These are phyloP conservation scores for Entamoeba moshkovskii DNA, from an alignment of 208 protist genomes.

Conservation along the genomic window DNA sequence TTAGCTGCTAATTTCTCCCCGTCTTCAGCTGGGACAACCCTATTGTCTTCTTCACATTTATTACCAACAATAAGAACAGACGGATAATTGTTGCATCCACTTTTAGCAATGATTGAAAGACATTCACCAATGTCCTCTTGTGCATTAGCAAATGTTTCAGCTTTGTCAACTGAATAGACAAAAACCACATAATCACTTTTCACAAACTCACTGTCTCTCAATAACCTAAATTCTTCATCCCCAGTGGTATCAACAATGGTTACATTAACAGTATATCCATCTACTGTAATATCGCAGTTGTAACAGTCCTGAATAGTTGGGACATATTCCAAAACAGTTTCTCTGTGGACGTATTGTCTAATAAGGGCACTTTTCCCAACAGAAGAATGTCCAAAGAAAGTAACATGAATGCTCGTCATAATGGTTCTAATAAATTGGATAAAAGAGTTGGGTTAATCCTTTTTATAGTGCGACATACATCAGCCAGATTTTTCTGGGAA, in stretches of 20 bases:
- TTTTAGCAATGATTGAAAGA: not conserved
- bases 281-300: not conserved
- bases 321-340: not conserved
- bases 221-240: not conserved
- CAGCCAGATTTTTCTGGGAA: too few relatives aligned
- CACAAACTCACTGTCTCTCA: not conserved
- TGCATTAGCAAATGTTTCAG: not conserved
- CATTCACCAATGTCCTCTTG: not conserved
- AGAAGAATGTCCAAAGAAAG: not conserved
- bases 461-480: too few relatives aligned
- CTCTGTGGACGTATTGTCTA: not conserved
- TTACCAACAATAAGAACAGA: not conserved
- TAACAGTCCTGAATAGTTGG: not conserved
- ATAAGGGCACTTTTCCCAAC: not conserved
- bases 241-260: not conserved
- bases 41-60: not conserved
- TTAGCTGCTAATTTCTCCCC: not conserved
- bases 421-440: too few relatives aligned
- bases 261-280: not conserved
- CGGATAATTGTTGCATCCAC: not conserved
- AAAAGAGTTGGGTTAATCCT: too few relatives aligned
- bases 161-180: not conserved
- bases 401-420: not conserved
- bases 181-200: not conserved
- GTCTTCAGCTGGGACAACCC: not conserved